These are phyloP conservation scores for Edaphochlamys debaryana DNA, from an alignment of 139 green algal genomes.

Conservation along the genomic window DNA sequence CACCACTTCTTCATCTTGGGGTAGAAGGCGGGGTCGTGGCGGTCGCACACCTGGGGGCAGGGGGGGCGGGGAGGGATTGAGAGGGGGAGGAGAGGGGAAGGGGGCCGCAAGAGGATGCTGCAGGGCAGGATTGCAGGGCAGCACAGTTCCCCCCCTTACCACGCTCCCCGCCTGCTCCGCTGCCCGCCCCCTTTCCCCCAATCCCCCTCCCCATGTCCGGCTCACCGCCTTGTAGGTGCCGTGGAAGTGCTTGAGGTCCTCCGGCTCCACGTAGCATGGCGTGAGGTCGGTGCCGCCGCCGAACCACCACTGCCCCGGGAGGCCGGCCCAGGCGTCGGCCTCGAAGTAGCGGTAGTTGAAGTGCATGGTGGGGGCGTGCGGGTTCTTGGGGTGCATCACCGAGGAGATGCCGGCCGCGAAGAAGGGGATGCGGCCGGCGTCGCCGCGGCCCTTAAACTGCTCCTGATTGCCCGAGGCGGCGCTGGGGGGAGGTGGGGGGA, in stretches of 20 bases:
- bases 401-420: conserved; percentile 97
- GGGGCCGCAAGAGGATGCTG: no score
- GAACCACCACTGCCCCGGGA: conserved; percentile 98
- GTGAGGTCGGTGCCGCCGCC: conserved; percentile 99
- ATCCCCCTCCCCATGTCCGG: not conserved
- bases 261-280: conserved; percentile 91
- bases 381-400: conserved; percentile 98
- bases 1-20: conserved; percentile 93
- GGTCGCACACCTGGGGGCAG: conserved; percentile 82
- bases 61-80: no score
- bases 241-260: conserved; percentile 99
- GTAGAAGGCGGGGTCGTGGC: conserved; percentile 96
- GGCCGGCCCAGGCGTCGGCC: conserved; percentile 93
- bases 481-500: conserved; percentile 50
- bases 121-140: no score
- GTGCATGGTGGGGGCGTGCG: conserved; percentile 97
- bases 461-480: conserved; percentile 77
- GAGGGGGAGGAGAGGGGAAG: no score
- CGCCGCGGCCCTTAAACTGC: conserved; percentile 43
- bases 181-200: no score
- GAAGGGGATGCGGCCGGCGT: conserved; percentile 90
- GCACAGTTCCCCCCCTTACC: no score
- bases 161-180: no score
- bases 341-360: conserved; percentile 99
- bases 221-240: conserved; percentile 88